Conservation (phyloP, 2,329 filamentous ascomycete species). For the Sphaerulina vaccinii region DNA sequence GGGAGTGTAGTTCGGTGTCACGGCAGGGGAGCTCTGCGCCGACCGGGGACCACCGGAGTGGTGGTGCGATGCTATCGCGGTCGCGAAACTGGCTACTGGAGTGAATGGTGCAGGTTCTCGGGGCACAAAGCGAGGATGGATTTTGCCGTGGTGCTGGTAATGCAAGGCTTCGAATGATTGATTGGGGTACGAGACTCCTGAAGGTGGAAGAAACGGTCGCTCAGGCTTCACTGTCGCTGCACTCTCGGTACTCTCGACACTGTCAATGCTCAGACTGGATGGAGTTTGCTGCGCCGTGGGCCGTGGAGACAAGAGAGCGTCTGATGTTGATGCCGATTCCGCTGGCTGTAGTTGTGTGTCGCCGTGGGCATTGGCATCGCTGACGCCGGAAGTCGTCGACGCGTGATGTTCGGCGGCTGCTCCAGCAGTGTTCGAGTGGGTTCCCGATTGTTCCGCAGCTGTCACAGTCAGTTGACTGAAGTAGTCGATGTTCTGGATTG, state of each 20-base stretch:
- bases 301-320: conserved; percentile 30
- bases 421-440: conserved; percentile 1
- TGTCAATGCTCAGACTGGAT: conserved; percentile 44
- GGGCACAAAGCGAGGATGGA: conserved; percentile 34
- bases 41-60: conserved; percentile 1
- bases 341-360: conserved; percentile 14
- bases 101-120: conserved; percentile 1
- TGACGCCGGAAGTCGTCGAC: conserved; percentile 10
- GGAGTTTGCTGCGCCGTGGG: conserved; percentile 42
- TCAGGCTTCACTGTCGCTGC: conserved; percentile 35
- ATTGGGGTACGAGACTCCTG: conserved; percentile 46
- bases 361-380: conserved; percentile 27
- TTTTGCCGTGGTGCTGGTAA: conserved; percentile 43
- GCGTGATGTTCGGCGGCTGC: not conserved
- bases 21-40: conserved; percentile 46
- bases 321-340: conserved; percentile 15
- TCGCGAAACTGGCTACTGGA: conserved; percentile 29
- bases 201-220: conserved; percentile 26
- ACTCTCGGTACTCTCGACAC: conserved; percentile 43
- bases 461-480: conserved; percentile 15
- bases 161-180: conserved; percentile 52
- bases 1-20: conserved; percentile 45
- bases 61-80: conserved; percentile 42
- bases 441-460: not conserved
- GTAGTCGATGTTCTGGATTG: conserved; percentile 8